These are phyloP conservation scores for Lactarius indigo DNA, from an alignment of 768 basidiomycete species.

Conservation along the genomic window DNA sequence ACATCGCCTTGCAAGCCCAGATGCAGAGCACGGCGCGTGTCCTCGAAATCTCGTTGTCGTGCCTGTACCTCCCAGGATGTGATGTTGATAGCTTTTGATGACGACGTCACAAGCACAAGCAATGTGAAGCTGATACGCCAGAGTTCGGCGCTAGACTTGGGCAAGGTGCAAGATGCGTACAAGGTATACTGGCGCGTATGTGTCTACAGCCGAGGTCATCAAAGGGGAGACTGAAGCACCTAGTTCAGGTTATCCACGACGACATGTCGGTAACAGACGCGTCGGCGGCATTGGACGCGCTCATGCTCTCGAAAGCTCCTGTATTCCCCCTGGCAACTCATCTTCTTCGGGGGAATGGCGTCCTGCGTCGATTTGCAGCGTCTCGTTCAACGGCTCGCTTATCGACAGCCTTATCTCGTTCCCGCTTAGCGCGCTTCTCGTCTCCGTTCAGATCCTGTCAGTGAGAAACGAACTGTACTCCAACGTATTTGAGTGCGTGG, in stretches of 20 bases:
- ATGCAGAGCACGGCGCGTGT: slow-evolving; percentile 76
- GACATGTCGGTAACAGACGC: slow-evolving; percentile 72
- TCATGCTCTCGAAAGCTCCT: slow-evolving; percentile 66
- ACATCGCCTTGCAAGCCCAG: slow-evolving; percentile 81
- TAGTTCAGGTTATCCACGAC: slow-evolving; percentile 76
- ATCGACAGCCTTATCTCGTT: slow-evolving; percentile 70
- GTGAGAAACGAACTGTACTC: slow-evolving; percentile 74
- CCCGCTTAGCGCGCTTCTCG: slow-evolving; percentile 73
- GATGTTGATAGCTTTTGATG: slow-evolving; percentile 81
- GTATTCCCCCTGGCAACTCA: slow-evolving; percentile 57
- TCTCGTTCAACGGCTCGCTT: slow-evolving; percentile 72
- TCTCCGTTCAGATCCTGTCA: slow-evolving; percentile 67
- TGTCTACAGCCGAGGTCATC: background rate
- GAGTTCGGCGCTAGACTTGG: slow-evolving; percentile 66
- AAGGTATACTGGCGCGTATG: slow-evolving; percentile 69
- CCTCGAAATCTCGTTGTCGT: slow-evolving; percentile 69
- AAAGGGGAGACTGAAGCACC: background rate
- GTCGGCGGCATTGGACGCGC: slow-evolving; percentile 58
- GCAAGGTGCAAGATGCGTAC: slow-evolving; percentile 70
- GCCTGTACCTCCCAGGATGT: slow-evolving; percentile 75
- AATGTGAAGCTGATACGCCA: slow-evolving; percentile 79
- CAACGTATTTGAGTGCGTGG: slow-evolving; percentile 69
- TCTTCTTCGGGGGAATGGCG: slow-evolving; percentile 74
- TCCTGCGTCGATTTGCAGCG: slow-evolving; percentile 69
- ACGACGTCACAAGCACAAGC: slow-evolving; percentile 72